These are phyloP conservation scores for Cymbidium sinense DNA, from an alignment of 106 monocot genomes.

Conservation along the genomic window DNA sequence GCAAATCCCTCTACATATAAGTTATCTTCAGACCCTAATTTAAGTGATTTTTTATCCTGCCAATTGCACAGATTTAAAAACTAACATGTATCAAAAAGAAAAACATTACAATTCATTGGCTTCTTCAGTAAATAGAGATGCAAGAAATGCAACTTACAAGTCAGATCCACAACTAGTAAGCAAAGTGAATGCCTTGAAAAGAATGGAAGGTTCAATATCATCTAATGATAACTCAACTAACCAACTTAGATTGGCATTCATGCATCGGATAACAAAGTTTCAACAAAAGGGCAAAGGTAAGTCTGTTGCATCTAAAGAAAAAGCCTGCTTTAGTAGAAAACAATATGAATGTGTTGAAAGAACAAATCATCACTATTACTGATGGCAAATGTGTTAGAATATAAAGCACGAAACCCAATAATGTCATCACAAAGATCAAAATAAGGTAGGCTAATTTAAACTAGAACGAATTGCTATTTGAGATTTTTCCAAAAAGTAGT, in stretches of 20 bases:
- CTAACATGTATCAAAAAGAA: background rate
- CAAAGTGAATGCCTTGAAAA: background rate
- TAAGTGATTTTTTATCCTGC: slow-evolving; percentile 84
- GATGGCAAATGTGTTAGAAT: background rate
- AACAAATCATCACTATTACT: background rate
- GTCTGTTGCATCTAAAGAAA: too few species aligned
- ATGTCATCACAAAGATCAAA: background rate
- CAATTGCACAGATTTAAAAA: slow-evolving; percentile 8
- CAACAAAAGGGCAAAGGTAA: background rate
- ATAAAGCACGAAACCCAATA: background rate
- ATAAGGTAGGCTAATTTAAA: background rate
- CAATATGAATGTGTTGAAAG: background rate
- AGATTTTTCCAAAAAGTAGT: too few species aligned
- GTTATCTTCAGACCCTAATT: slow-evolving; percentile 69
- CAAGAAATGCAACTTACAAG: background rate
- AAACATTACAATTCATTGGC: background rate
- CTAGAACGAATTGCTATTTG: too few species aligned
- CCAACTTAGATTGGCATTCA: background rate
- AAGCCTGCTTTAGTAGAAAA: too few species aligned
- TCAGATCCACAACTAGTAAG: background rate
- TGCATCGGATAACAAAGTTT: background rate
- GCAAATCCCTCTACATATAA: slow-evolving; percentile 95
- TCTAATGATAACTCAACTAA: background rate
- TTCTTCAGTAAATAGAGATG: background rate
- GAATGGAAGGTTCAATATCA: background rate